Percentiles rank a stretch among this genome's conserved stretches.
phyloP scores from a whole-genome alignment of 805 yeast genomes.

The Yamadazyma nakazawae region DNA sequence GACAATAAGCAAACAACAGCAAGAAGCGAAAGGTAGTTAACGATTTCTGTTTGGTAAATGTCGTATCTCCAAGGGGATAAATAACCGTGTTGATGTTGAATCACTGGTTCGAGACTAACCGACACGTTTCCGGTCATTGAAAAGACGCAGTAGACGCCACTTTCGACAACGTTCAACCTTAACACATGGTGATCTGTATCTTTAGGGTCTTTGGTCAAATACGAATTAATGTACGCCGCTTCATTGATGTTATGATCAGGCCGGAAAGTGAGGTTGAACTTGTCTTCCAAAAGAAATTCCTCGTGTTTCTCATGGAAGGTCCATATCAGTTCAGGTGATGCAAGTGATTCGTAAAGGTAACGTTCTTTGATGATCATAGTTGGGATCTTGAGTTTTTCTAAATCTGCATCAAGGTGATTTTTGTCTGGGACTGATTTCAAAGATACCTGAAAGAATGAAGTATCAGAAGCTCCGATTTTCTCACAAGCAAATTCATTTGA shows the following conservation, averaged over 20 bases:
- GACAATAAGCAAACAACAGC: background rate
- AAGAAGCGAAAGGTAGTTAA: background rate
- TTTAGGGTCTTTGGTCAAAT: background rate
- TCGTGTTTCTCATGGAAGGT: no score
- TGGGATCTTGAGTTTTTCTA: background rate
- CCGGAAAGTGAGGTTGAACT: background rate
- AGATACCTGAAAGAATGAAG: background rate
- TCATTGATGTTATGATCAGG: background rate
- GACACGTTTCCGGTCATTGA: background rate
- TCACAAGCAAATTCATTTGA: no score
- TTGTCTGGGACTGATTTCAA: background rate
- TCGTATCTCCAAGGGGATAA: background rate
- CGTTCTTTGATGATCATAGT: background rate
- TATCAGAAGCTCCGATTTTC: background rate
- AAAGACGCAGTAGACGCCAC: background rate
- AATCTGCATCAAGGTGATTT: background rate
- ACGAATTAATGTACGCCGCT: background rate
- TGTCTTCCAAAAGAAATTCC: background rate
- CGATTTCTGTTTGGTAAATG: background rate
- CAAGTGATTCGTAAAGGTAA: no score
- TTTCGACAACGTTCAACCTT: background rate
- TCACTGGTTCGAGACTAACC: background rate
- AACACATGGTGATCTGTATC: background rate
- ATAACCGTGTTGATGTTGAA: background rate
- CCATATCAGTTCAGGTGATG: no score